Evolutionary conservation across 768 basidiomycete genomes (phyloP), one percentile per base, ranked within the genome.

Genomic region (Leucocoprinus birnbaumii): DNA sequence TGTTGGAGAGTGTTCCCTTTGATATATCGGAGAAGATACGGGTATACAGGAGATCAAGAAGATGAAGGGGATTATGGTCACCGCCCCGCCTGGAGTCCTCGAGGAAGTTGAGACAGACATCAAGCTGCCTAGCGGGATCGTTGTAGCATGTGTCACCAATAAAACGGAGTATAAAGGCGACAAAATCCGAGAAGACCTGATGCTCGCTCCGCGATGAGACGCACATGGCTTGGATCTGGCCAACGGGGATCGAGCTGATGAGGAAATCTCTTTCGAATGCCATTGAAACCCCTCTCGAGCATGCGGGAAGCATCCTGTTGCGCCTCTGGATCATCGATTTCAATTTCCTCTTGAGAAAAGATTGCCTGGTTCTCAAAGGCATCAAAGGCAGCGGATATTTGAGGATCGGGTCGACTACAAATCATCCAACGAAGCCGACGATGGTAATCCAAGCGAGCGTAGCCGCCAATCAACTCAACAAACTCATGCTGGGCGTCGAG

Each of bases 361-460:
- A 26, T n/a, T 46, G 4, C 8, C 25, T 11, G 24, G 8, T 46
- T 8, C 16, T 4, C 16, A 13, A 26, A 47, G 16, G 26, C 66
- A 64, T n/a, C n/a, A n/a, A n/a, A n/a, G n/a, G n/a, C n/a, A n/a
- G n/a, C n/a, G 5, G 24, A 22, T 0, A 52, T 47, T 4, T 35
- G 24, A 13, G 68, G 61, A 18, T 63, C 53, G 3, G 59, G 50
- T 38, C 69, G 55, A 48, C 66, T 67, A 2, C 59, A 53, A 27
- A 71, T 60, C 8, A 67, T 19, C 38, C 68, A 65, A 9, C 37
- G 55, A 9, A 70, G 24, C 3, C 8, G 24, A 11, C 5, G 4
- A 8, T 10, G 2, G 8, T 11, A 5, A 31, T 46, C 45, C 25
- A 9, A 11, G 7, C 14, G 45, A 2, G 22, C 45, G n/a, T 45